Conservation (phyloP, 805 yeast species). For the Candida yuanshanica region DNA sequence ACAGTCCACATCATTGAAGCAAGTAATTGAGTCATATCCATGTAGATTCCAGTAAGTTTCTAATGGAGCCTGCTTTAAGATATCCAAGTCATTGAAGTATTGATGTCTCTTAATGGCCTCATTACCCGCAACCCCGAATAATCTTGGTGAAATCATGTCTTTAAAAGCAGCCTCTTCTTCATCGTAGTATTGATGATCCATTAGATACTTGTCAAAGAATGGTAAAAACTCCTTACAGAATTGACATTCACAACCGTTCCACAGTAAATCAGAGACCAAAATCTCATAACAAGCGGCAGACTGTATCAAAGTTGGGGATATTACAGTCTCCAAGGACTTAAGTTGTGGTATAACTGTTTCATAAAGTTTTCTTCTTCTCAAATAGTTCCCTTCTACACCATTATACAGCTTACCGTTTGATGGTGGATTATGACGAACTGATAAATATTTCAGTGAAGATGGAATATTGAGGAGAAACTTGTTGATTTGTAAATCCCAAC, state of each 20-base stretch:
- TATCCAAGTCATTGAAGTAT: slow-evolving; percentile 27
- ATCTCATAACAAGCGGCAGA: slow-evolving; percentile 65
- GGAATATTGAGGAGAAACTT: slow-evolving; percentile 33
- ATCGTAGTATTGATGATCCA: slow-evolving; percentile 59
- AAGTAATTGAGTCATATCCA: slow-evolving; percentile 36
- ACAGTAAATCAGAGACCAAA: slow-evolving; percentile 58
- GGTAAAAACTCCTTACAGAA: slow-evolving; percentile 46
- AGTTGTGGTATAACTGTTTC: slow-evolving; percentile 42
- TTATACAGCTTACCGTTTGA: slow-evolving; percentile 49
- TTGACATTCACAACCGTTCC: slow-evolving; percentile 72
- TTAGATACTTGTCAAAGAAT: slow-evolving; percentile 51
- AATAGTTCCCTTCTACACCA: slow-evolving; percentile 70
- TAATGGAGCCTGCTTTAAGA: slow-evolving; percentile 27
- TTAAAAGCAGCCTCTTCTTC: slow-evolving; percentile 38
- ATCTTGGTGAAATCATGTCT: slow-evolving; percentile 55
- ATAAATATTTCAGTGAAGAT: slow-evolving; percentile 34
- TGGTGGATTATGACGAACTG: slow-evolving; percentile 57
- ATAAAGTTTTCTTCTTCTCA: slow-evolving; percentile 51
- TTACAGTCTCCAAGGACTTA: slow-evolving; percentile 35
- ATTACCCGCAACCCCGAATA: slow-evolving; percentile 49
- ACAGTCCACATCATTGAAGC: slow-evolving; percentile 35
- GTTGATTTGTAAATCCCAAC: slow-evolving; percentile 47
- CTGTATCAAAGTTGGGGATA: slow-evolving; percentile 56
- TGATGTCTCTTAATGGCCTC: slow-evolving; percentile 33
- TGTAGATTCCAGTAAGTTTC: slow-evolving; percentile 44